Evolutionary conservation across 2,329 filamentous ascomycete genomes (phyloP).

Genomic region (Escovopsis sp.): DNA sequence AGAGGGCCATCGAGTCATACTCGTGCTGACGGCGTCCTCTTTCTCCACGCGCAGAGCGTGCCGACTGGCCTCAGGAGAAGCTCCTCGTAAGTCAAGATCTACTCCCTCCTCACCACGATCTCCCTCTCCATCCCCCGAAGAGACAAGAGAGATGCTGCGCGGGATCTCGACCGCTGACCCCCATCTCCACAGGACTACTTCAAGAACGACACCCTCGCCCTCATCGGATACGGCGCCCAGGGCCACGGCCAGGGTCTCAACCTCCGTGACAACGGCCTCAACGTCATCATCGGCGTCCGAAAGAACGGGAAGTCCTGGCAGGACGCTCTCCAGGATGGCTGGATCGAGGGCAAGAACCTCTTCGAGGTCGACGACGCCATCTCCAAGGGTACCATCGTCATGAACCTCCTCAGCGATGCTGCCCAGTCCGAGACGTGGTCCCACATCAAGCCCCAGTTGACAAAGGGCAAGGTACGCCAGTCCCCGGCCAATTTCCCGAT

Average conservation of each 20-base stretch:
- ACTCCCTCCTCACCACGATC: too few species aligned
- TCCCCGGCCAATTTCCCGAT: neutral
- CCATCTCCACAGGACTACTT: slow-evolving; percentile 79
- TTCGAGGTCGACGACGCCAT: slow-evolving; percentile 98
- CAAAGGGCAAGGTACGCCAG: slow-evolving; percentile 83
- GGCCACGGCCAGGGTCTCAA: slow-evolving; percentile 98
- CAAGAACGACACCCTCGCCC: slow-evolving; percentile 97
- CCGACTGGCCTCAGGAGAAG: slow-evolving; percentile 97
- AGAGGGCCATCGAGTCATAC: too few species aligned
- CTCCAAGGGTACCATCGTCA: slow-evolving; percentile 81
- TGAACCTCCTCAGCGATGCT: slow-evolving; percentile 97
- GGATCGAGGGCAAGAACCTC: slow-evolving; percentile 96
- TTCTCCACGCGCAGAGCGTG: slow-evolving; percentile 90
- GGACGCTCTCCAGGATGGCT: slow-evolving; percentile 92
- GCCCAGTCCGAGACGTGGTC: slow-evolving; percentile 99
- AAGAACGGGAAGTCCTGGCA: slow-evolving; percentile 98
- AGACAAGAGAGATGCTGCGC: neutral
- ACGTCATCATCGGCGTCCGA: slow-evolving; percentile 96
- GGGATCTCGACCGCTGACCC: slow-evolving; percentile 3
- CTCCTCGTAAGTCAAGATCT: slow-evolving; percentile 62
- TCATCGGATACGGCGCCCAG: slow-evolving; percentile 96
- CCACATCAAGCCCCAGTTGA: slow-evolving; percentile 91
- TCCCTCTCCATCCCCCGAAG: neutral
- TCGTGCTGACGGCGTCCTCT: too few species aligned
- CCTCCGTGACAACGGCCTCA: slow-evolving; percentile 98